Evolutionary conservation across 2,329 filamentous ascomycete species (phyloP), one percentile per base, ranked within the genome.

Genomic region (Anisogramma anomala): DNA sequence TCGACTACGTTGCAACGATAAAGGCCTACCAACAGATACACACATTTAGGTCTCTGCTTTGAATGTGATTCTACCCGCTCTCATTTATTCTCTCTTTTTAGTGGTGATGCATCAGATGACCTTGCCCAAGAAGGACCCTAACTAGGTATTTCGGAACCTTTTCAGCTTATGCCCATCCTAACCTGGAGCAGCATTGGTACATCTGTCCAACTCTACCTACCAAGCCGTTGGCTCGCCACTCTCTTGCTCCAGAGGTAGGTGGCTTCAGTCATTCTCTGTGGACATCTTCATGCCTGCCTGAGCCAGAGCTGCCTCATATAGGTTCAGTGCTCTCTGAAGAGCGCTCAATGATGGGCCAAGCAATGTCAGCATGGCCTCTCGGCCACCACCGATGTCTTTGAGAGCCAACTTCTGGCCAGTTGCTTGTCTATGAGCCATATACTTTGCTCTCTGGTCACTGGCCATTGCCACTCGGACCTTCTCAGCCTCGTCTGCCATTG

Each of bases 401-500:
- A 83, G 77, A 45, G 74, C 74, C 19, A 81, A 67, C 61, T 81
- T 84, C 62, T 81, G 84, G 6, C 81, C 79, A 0, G 86, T 91
- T 47, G 72, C 71, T 52, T 83, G 70, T 51, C 79, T 82, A 43
- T 83, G 68, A 42, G 81, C 75, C 39, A 79, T 71, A 13, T 85
- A 81, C 52, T 87, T 78, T 49, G 74, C 71, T 60, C 81, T 85
- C 46, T 78, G 66, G 38, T 67, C 70, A 31, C 77, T 73, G 13
- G 93, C 74, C 39, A 77, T 68, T n/a, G 71, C 68, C 38, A 79
- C 68, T 22, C 84, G 73, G 47, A 84, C 82, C 41, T 67, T 67
- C 54, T 95, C 88, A 0, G 91, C 91, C 52, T 85, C 80, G 11
- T 77, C 72, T 0, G 82, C 84, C 1, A 95, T 84, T 13, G 81